Evolutionary conservation across 2,329 filamentous ascomycete species (phyloP).

Genomic region (Dryadomyces quercivorus): DNA sequence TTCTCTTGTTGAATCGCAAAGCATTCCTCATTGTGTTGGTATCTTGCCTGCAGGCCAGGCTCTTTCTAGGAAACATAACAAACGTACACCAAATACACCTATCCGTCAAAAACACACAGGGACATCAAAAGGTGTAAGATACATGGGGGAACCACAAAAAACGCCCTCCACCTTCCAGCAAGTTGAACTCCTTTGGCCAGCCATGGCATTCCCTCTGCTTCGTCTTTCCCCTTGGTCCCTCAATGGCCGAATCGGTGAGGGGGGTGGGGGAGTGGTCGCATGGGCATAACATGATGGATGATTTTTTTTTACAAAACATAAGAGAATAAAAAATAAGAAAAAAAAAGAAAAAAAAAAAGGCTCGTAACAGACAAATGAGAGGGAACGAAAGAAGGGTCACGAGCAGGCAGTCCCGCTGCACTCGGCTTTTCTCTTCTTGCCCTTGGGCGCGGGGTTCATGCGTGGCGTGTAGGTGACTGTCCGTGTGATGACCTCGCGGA

Average conservation of each 20-base stretch:
- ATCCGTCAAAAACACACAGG: no score
- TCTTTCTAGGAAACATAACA: not conserved
- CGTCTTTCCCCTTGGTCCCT: not conserved
- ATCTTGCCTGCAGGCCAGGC: not conserved
- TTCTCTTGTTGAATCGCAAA: no score
- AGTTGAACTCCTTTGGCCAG: not conserved
- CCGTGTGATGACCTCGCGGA: constrained; percentile 84
- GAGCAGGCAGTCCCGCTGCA: constrained; percentile 13
- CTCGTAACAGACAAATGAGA: not conserved
- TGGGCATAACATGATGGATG: not conserved
- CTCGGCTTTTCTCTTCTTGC: constrained; percentile 72
- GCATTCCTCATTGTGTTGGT: not conserved
- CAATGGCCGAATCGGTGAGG: not conserved
- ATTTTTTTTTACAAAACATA: not conserved
- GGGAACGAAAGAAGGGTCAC: not conserved
- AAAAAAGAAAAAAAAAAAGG: no score
- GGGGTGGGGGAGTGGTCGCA: no score
- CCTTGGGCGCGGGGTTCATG: constrained; percentile 81
- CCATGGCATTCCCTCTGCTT: not conserved
- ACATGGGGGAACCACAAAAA: not conserved
- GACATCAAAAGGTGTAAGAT: not conserved
- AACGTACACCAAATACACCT: not conserved
- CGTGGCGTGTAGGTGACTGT: constrained; percentile 83
- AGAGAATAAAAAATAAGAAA: no score
- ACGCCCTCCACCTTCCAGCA: not conserved